phyloP scores from a whole-genome alignment of 2,329 filamentous ascomycete species.

The Aspergillus ruber region DNA sequence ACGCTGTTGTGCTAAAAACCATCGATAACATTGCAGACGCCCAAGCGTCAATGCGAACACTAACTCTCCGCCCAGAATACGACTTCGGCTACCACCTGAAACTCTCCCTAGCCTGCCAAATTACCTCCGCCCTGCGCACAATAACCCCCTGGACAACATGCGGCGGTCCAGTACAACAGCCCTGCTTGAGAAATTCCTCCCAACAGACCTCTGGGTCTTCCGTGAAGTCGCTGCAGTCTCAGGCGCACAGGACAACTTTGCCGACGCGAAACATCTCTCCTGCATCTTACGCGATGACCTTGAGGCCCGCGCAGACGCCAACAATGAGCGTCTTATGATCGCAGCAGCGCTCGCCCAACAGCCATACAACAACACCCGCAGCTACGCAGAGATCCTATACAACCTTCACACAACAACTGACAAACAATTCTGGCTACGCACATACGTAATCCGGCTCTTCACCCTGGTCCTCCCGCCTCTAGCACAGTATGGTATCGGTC shows the following conservation, averaged over 20 bases:
- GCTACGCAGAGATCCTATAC: constrained; percentile 13
- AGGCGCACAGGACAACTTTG: constrained; percentile 11
- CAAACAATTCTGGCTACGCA: constrained; percentile 12
- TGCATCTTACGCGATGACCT: constrained; percentile 17
- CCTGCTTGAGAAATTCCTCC: constrained; percentile 12
- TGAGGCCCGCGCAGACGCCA: constrained; percentile 6
- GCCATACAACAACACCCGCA: constrained; percentile 1
- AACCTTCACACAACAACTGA: constrained; percentile 6
- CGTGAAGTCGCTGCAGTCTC: constrained; percentile 14
- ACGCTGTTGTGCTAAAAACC: constrained; percentile 6
- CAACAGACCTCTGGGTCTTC: constrained; percentile 14
- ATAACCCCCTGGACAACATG: constrained; percentile 15
- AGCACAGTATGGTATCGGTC: constrained; percentile 12
- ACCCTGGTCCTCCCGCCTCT: constrained; percentile 10
- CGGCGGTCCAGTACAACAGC: constrained; percentile 8
- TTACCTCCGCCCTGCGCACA: constrained; percentile 16
- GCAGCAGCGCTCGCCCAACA: constrained; percentile 10
- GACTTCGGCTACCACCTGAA: constrained; percentile 15
- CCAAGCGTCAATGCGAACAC: constrained; percentile 16
- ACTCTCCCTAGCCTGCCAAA: constrained; percentile 15
- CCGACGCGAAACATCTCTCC: constrained; percentile 13
- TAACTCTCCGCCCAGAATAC: constrained; percentile 12
- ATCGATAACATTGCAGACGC: constrained; percentile 10
- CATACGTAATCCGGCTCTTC: constrained; percentile 10
- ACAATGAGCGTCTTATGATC: constrained; percentile 14